phyloP scores from a whole-genome alignment of 805 yeast genomes.

The Candida coleopterorum region DNA sequence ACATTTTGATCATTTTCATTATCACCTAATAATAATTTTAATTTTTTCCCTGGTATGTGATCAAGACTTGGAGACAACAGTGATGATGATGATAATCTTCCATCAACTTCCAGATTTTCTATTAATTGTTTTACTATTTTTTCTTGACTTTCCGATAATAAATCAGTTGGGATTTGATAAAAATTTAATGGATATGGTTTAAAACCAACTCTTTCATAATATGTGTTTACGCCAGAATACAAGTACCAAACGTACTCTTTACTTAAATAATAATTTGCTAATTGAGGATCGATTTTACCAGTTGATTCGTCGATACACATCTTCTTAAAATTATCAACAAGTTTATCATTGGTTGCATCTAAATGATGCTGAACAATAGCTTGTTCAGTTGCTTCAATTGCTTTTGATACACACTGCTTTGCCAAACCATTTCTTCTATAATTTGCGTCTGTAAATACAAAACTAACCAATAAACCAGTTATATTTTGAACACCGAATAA shows the following conservation, averaged over 20 bases:
- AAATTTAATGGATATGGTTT: slow-evolving; percentile 31
- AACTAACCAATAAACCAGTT: slow-evolving; percentile 22
- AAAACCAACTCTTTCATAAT: slow-evolving; percentile 62
- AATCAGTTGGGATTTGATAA: slow-evolving; percentile 24
- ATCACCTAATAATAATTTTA: slow-evolving; percentile 21
- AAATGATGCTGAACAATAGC: slow-evolving; percentile 23
- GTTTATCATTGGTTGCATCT: slow-evolving; percentile 16
- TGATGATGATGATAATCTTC: not conserved
- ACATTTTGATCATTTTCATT: slow-evolving; percentile 24
- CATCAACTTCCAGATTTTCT: slow-evolving; percentile 2
- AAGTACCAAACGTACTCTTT: slow-evolving; percentile 41
- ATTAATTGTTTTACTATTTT: slow-evolving; percentile 19
- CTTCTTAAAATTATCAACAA: slow-evolving; percentile 26
- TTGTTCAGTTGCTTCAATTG: slow-evolving; percentile 28
- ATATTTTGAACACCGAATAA: slow-evolving; percentile 29
- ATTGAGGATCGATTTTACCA: slow-evolving; percentile 22
- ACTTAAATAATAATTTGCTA: slow-evolving; percentile 31
- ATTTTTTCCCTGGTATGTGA: slow-evolving; percentile 21
- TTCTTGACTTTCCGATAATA: slow-evolving; percentile 14
- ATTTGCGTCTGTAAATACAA: slow-evolving; percentile 22
- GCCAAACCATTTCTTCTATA: slow-evolving; percentile 29
- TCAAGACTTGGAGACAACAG: not conserved
- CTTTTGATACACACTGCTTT: slow-evolving; percentile 18
- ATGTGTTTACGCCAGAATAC: slow-evolving; percentile 72
- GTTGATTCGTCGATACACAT: slow-evolving; percentile 22